Evolutionary conservation across 2,329 filamentous ascomycete species (phyloP), one percentile per base, ranked within the genome.

Genomic region (Monilinia aucupariae): DNA sequence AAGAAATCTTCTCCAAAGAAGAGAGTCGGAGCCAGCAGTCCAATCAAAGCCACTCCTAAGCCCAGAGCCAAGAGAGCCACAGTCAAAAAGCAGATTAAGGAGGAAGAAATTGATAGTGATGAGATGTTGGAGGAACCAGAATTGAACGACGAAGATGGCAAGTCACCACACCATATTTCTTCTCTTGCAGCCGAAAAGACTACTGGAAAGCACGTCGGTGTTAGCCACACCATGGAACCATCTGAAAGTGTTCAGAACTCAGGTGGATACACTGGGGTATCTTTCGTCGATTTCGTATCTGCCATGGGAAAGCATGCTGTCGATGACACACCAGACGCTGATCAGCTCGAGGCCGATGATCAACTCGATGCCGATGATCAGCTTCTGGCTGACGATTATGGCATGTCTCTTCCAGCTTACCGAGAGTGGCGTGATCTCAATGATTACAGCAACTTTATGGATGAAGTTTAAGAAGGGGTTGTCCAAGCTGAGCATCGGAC

Each of bases 1-100:
- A 56, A 56, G 41, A 56, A 2, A 56, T 9, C 12, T 22, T 34
- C 41, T 34, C 41, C 54, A 25, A 56, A 47, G 41, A 56, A 56
- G 41, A 56, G 47, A 7, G 41, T 56, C 20, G 54, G 54, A 27
- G 20, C 41, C 6, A 56, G 20, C 12, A 47, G 6, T 20, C 54
- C 54, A 8, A 47, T 56, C 27, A 56, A 56, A 47, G 54, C 54
- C n/a, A 20, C 27, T 9, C 27, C 41, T 13, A 56, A 47, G 13
- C 13, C 27, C 8, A 27, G 54, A 17, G 41, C 27, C 34, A 56
- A 56, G 41, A 56, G 47, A 6, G 8, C 27, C 1, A n/a, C 7
- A 25, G 41, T 10, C 13, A 47, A 56, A 20, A 56, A 56, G 27
- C 27, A 20, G 34, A 41, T 47, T 41, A 56, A 47, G 41, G 20